These are phyloP conservation scores for Diaporthe destruens DNA, from an alignment of 2,329 filamentous ascomycete genomes.

Conservation along the genomic window DNA sequence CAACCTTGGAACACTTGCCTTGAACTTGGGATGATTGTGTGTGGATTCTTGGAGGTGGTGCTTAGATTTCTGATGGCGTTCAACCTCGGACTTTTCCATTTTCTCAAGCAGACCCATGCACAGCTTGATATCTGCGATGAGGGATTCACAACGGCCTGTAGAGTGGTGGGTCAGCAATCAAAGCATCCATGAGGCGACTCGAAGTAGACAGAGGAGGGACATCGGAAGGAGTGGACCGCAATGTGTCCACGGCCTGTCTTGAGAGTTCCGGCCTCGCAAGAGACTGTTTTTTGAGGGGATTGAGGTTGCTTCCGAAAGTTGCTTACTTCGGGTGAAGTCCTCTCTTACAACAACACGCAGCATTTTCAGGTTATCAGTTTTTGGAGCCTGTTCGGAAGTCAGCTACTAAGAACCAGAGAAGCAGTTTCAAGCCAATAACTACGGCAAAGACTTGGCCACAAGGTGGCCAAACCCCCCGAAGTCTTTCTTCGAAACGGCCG, in stretches of 20 bases:
- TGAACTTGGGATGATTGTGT: constrained; percentile 64
- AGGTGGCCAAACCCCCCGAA: too few relatives aligned
- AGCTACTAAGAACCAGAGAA: too few relatives aligned
- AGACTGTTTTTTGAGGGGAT: neutral
- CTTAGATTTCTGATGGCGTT: constrained; percentile 60
- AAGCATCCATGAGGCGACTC: neutral
- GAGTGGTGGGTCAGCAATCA: neutral
- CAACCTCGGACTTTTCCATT: constrained; percentile 79
- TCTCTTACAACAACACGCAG: constrained; percentile 93
- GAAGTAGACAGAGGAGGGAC: too few relatives aligned
- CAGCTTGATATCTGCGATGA: constrained; percentile 84
- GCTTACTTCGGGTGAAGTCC: constrained; percentile 76
- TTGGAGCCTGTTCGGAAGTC: constrained; percentile 67
- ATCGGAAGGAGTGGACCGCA: neutral
- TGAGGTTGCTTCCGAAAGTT: neutral
- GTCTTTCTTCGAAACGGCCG: too few relatives aligned
- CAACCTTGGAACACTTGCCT: constrained; percentile 53
- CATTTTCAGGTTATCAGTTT: constrained; percentile 87
- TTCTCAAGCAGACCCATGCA: constrained; percentile 77
- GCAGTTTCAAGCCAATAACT: too few relatives aligned
- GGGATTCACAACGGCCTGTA: constrained; percentile 42
- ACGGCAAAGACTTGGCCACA: too few relatives aligned
- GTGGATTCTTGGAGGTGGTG: constrained; percentile 67
- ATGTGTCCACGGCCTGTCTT: neutral
- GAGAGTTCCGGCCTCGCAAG: neutral